These are phyloP conservation scores for Phytophthora crassamura DNA, from an alignment of 352 stramenopile species.

Conservation along the genomic window DNA sequence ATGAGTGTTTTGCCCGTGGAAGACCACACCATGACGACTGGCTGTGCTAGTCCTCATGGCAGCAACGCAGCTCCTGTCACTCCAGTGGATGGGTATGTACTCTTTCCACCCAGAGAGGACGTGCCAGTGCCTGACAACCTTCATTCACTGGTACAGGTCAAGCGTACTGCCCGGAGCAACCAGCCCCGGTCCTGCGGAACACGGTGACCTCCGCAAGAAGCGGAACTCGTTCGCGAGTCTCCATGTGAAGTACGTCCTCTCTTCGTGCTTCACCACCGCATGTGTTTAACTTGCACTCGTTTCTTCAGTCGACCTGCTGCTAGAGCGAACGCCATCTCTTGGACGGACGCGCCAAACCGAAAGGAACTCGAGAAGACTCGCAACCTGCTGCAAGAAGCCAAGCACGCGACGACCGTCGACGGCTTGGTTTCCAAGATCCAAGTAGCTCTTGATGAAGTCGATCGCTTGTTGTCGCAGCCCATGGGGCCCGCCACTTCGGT, in stretches of 20 bases:
- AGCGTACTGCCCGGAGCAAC: constrained; percentile 6
- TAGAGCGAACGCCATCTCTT: constrained; percentile 32
- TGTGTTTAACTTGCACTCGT: constrained; percentile 2
- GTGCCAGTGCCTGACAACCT: constrained; percentile 1
- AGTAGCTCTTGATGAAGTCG: constrained; percentile 48
- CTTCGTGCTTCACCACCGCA: no score
- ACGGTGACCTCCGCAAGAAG: constrained; percentile 31
- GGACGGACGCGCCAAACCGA: constrained; percentile 32
- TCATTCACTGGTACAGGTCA: constrained; percentile 16
- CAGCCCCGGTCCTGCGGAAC: constrained; percentile 13
- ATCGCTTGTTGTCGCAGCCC: constrained; percentile 36
- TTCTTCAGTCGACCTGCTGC: constrained; percentile 37
- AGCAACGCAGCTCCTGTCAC: constrained; percentile 29
- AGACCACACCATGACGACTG: constrained; percentile 38
- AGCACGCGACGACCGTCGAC: constrained; percentile 46
- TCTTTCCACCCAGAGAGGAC: not conserved
- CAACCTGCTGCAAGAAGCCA: constrained; percentile 59
- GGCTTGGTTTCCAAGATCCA: constrained; percentile 58
- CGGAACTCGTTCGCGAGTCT: constrained; percentile 63
- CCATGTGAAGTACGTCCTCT: constrained; percentile 51
- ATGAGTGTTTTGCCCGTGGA: constrained; percentile 82
- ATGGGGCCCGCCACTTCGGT: constrained; percentile 6
- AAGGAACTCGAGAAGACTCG: constrained; percentile 68
- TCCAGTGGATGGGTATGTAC: constrained; percentile 43
- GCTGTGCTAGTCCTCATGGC: constrained; percentile 9